Base-by-base conservation (phyloP, 306 rosid species). In the Rosa multiflora region DNA sequence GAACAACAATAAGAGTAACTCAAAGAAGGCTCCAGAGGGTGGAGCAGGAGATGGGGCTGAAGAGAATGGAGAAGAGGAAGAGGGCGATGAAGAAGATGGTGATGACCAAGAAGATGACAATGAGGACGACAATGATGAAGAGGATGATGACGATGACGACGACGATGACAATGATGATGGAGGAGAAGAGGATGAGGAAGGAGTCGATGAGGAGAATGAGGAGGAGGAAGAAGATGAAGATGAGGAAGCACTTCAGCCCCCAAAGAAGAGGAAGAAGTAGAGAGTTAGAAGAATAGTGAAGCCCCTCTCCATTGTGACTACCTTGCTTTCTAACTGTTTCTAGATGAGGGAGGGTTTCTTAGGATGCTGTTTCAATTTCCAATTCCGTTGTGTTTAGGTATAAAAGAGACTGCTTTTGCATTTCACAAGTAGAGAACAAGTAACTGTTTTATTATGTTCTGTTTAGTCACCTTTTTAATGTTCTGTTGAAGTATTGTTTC, bases 211-310 rank as follows among this genome's bases (percentile, higher is more conserved):
- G 15, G 82, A 89, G 2, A 84, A 89, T 0, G 87, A 89, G 0
- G 94, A 91, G 0, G 97, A 87, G 26, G 64, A 84, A 0, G 97
- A 91, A 1, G 97, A 93, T 0, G 96, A 90, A 15, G 97, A 93
- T 0, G 97, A 93, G 86, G 97, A 90, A 86, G 91, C 96, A 3
- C 89, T 93, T 86, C 97, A 93, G 92, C 97, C 97, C 58, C 97
- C 97, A 21, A 93, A 93, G 91, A 93, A 93, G 79, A 93, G 97
- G 88, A 93, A 93, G 97, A 93, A 93, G 94, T 93, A 71, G 20
- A 71, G 42, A 40, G 6, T 17, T 58, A 77, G 81, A 42, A 11
- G 39, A 78, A 79, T 20, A 3, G 43, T 5, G 39, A 70, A 76
- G 86, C 82, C 84, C 85, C 86, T 83, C 72, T 77, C 83, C 75